Evolutionary conservation across 306 rosid species (phyloP).

Genomic region (Alnus glutinosa): DNA sequence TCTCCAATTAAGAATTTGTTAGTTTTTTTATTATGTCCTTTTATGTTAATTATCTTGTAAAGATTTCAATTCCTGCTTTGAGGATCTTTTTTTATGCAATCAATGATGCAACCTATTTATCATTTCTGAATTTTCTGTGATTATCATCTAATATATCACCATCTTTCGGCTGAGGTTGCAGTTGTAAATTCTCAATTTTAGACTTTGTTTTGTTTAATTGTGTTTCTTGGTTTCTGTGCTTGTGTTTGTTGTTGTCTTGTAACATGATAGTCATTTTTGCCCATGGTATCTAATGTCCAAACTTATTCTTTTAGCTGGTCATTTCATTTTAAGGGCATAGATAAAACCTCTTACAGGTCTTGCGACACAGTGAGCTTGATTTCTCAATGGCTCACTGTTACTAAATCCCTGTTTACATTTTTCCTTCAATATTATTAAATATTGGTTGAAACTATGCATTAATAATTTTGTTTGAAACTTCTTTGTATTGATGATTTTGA

Average conservation of each 20-base stretch:
- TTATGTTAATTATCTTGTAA: not conserved
- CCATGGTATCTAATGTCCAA: constrained; percentile 81
- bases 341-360: constrained; percentile 46
- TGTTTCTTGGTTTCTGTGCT: not conserved
- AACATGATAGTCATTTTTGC: constrained; percentile 26
- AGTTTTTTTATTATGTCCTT: not conserved
- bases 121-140: constrained; percentile 41
- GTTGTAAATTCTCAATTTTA: not conserved
- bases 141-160: constrained; percentile 51
- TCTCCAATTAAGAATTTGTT: not conserved
- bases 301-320: constrained; percentile 46
- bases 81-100: constrained; percentile 28
- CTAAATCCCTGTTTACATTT: constrained; percentile 64
- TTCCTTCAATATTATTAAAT: not conserved
- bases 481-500: not conserved
- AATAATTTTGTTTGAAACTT: not conserved
- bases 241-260: not conserved
- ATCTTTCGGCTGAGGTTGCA: constrained; percentile 81
- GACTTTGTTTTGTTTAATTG: not conserved
- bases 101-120: constrained; percentile 44
- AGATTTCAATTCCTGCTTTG: not conserved
- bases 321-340: constrained; percentile 65
- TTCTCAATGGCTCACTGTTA: constrained; percentile 49
- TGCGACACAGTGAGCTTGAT: constrained; percentile 71
- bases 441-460: not conserved